A percentile compares a stretch with the other conserved stretches of the same genome.
phyloP scores from a whole-genome alignment of 2,329 filamentous ascomycete species.

The Hymenoscyphus albidus region DNA sequence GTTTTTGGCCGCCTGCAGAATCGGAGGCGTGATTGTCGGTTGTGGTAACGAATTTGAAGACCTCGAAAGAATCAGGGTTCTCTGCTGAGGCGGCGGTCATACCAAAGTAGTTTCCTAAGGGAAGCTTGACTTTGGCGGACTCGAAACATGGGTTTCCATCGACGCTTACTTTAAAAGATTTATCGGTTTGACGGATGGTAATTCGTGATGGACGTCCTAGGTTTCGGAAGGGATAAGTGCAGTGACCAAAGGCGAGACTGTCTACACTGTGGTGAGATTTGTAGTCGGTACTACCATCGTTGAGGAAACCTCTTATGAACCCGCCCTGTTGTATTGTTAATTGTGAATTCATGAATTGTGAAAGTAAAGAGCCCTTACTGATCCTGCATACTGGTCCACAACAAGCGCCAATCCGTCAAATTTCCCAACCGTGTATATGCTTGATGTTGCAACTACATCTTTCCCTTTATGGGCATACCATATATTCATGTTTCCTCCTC shows the following conservation, averaged over 20 bases:
- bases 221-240: slow-evolving; percentile 87
- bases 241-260: slow-evolving; percentile 87
- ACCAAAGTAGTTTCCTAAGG: slow-evolving; percentile 78
- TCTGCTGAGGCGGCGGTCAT: slow-evolving; percentile 85
- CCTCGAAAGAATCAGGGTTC: slow-evolving; percentile 88
- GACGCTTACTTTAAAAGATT: slow-evolving; percentile 70
- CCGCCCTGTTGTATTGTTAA: slow-evolving; percentile 50
- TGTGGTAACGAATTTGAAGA: slow-evolving; percentile 80
- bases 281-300: slow-evolving; percentile 82
- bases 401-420: slow-evolving; percentile 92
- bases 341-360: slow-evolving; percentile 2
- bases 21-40: slow-evolving; percentile 44
- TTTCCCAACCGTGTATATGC: slow-evolving; percentile 76
- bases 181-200: slow-evolving; percentile 64
- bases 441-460: slow-evolving; percentile 62
- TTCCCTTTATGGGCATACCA: slow-evolving; percentile 78
- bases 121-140: slow-evolving; percentile 73
- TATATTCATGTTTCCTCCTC: slow-evolving; percentile 84
- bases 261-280: slow-evolving; percentile 73
- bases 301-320: slow-evolving; percentile 86
- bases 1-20: slow-evolving; percentile 21
- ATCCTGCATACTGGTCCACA: slow-evolving; percentile 76
- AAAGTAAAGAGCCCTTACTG: slow-evolving; percentile 37
- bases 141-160: slow-evolving; percentile 82
- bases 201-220: slow-evolving; percentile 78